Evolutionary conservation across 2,329 filamentous ascomycete genomes (phyloP), one percentile per base, ranked within the genome.

Genomic region (Verticillium klebahnii): DNA sequence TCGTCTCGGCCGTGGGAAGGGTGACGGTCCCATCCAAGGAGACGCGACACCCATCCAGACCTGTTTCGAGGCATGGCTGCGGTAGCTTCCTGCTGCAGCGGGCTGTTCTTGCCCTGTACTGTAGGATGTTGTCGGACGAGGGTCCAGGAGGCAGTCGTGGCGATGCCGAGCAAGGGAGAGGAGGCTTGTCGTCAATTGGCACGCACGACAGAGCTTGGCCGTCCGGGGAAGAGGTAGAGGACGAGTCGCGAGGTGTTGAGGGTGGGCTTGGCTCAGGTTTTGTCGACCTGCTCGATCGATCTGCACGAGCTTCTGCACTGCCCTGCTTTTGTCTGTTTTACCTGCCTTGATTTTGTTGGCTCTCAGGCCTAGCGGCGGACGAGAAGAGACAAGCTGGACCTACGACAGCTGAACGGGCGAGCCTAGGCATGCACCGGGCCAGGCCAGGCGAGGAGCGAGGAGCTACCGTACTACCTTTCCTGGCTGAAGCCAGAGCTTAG

Each of bases 11-110:
- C 70, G 34, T 71, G 69, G 17, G 68, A 63, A 6, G 70, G 70
- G 32, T 71, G 72, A n/a, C 65, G 66, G 60, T 75, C 71, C 71
- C 74, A 76, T 45, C 75, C 74, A 2, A 77, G 63, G 17, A 76
- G 36, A 58, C 66, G 64, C 34, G 69, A 63, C 25, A 64, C 67
- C 68, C 70, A 74, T 61, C 66, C 73, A 59, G 73, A 73, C 17
- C 71, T 63, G 25, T 50, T 50, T 23, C 40, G n/a, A 23, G 40
- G 40, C 40, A 50, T 50, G 19, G 3, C 40, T 50, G 40, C 40
- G 19, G 40, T 29, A 6, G 29, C 29, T 3, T 50, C 8, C 40
- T 50, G 9, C 9, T 50, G 19, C 14, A 17, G 39, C 15, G 8
- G 15, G 15, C 17, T 45, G 39, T 17, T n/a, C 14, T 15, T 45